phyloP scores from a whole-genome alignment of 139 green algal species.

The Nannochloris sp. region DNA sequence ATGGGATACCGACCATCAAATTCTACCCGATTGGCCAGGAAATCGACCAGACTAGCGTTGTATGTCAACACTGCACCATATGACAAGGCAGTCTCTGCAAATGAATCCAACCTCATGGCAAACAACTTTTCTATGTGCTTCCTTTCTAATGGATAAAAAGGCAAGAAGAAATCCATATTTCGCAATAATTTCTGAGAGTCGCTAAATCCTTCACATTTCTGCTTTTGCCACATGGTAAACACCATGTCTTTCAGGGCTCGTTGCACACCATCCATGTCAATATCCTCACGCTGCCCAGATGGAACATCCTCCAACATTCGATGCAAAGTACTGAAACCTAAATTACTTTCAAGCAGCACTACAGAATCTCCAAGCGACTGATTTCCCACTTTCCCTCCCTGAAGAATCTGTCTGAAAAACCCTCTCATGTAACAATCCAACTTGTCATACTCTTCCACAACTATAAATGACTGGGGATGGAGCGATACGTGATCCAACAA shows the following conservation, averaged over 20 bases:
- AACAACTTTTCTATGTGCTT: constrained; percentile 44
- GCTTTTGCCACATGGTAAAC: constrained; percentile 48
- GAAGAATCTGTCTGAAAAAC: constrained; percentile 69
- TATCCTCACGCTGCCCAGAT: constrained; percentile 8
- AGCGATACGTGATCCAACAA: constrained; percentile 52
- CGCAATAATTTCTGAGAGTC: constrained; percentile 62
- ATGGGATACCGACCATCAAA: constrained; percentile 55
- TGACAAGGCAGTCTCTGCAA: not conserved
- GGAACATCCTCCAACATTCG: constrained; percentile 29
- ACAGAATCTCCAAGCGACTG: constrained; percentile 51
- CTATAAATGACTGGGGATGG: constrained; percentile 61
- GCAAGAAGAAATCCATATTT: constrained; percentile 67
- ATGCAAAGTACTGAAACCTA: constrained; percentile 67
- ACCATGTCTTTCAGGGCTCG: constrained; percentile 58
- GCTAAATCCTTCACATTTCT: constrained; percentile 48
- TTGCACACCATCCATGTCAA: constrained; percentile 44
- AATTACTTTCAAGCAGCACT: constrained; percentile 81
- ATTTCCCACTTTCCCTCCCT: constrained; percentile 48
- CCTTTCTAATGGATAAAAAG: constrained; percentile 63
- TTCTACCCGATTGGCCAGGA: constrained; percentile 49
- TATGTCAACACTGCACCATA: constrained; percentile 24
- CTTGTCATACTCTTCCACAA: constrained; percentile 97
- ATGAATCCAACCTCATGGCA: constrained; percentile 24
- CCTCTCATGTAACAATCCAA: constrained; percentile 63
- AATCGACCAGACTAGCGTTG: constrained; percentile 40